phyloP scores from a whole-genome alignment of 257 asterid species.

The Plantago ovata region DNA sequence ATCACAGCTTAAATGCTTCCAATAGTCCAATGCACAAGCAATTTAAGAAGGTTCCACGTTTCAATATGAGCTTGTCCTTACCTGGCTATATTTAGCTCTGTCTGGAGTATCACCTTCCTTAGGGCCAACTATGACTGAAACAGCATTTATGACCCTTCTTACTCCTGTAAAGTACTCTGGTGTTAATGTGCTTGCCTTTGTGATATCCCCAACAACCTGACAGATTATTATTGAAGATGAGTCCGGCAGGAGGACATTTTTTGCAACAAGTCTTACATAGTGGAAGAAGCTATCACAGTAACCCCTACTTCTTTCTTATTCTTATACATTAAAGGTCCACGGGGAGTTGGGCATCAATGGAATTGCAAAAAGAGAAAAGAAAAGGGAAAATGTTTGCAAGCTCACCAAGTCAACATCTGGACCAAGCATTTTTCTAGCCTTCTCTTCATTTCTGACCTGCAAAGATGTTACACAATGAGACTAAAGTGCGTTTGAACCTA shows the following conservation, averaged over 20 bases:
- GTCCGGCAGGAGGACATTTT: neutral
- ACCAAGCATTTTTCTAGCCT: slow-evolving; percentile 89
- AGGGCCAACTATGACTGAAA: slow-evolving; percentile 95
- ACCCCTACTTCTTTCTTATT: neutral
- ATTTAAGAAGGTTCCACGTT: neutral
- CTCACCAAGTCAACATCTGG: slow-evolving; percentile 85
- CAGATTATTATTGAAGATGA: neutral
- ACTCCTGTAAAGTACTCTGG: slow-evolving; percentile 90
- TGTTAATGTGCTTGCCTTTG: slow-evolving; percentile 71
- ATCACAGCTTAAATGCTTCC: neutral
- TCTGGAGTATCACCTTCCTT: slow-evolving; percentile 99
- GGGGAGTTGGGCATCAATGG: no score
- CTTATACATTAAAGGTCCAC: no score
- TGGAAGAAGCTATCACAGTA: neutral
- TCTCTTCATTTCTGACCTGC: slow-evolving; percentile 95
- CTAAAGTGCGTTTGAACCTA: neutral
- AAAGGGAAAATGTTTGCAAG: slow-evolving; percentile 15
- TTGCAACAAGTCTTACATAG: slow-evolving; percentile 12
- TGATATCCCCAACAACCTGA: slow-evolving; percentile 88
- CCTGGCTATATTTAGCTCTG: slow-evolving; percentile 95
- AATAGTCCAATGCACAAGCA: neutral
- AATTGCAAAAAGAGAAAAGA: neutral
- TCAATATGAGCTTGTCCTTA: slow-evolving; percentile 19
- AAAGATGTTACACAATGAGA: slow-evolving; percentile 17
- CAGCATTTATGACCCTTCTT: slow-evolving; percentile 70